A percentile compares a stretch with the other conserved stretches of the same genome.
These are phyloP conservation scores for Taxillus chinensis DNA, from an alignment of 164 flowering plant species.

Conservation along the genomic window DNA sequence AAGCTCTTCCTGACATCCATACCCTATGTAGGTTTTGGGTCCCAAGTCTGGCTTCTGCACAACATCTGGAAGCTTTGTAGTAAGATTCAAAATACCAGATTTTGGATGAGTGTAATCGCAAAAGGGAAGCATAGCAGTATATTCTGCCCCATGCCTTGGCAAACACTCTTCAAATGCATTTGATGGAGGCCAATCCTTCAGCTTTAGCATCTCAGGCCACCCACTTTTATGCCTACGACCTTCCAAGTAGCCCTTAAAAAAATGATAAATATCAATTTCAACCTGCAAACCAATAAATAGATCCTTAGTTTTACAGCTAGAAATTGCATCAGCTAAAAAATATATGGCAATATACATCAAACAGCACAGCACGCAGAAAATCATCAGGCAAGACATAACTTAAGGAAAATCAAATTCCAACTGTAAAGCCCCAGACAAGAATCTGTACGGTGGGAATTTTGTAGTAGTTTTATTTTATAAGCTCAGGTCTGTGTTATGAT, in stretches of 20 bases:
- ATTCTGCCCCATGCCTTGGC: conserved; percentile 79
- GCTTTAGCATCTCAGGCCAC: conserved; percentile 84
- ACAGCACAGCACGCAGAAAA: no score
- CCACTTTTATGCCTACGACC: conserved; percentile 50
- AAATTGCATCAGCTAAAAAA: not conserved
- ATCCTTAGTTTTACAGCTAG: not conserved
- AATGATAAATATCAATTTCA: conserved; percentile 59
- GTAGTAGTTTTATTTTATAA: no score
- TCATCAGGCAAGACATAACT: no score
- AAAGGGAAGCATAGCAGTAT: conserved; percentile 55
- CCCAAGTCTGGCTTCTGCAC: conserved; percentile 66
- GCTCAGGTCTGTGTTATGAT: no score
- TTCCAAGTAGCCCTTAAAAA: conserved; percentile 62
- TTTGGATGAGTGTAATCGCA: conserved; percentile 64
- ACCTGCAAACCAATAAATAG: conserved; percentile 32
- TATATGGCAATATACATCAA: no score
- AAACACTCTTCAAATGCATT: conserved; percentile 61
- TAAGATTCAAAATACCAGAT: conserved; percentile 57
- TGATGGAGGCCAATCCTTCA: conserved; percentile 83
- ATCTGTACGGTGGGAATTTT: no score
- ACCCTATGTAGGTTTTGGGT: conserved; percentile 75
- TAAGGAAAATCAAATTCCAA: no score
- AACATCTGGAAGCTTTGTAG: conserved; percentile 53
- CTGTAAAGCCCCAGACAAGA: no score
- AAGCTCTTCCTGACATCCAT: conserved; percentile 61